These are phyloP conservation scores for Alloascoidea africana DNA, from an alignment of 805 yeast genomes.

Conservation along the genomic window DNA sequence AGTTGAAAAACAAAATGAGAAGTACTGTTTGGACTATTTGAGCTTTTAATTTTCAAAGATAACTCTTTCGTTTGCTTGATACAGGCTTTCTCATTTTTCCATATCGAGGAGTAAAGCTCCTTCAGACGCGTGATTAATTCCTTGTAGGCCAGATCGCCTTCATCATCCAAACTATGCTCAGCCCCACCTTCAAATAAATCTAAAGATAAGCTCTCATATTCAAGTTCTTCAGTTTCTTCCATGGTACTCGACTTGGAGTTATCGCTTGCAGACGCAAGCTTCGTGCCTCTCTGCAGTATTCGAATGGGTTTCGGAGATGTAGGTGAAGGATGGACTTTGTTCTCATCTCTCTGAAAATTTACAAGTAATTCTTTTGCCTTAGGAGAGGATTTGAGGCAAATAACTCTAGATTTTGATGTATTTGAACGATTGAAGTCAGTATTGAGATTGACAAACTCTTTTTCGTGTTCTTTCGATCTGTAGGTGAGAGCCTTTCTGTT, in stretches of 20 bases:
- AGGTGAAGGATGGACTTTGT: neutral
- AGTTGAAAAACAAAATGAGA: neutral
- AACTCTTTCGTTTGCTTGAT: neutral
- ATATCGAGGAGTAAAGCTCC: neutral
- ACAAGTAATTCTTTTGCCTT: too few species aligned
- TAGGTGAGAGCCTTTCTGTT: too few species aligned
- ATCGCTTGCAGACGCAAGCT: too few species aligned
- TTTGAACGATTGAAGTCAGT: too few species aligned
- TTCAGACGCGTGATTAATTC: neutral
- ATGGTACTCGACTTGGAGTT: neutral
- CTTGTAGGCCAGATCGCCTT: constrained; percentile 1
- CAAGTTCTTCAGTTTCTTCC: neutral
- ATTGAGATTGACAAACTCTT: too few species aligned
- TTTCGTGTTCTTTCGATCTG: too few species aligned
- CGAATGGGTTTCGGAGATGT: neutral
- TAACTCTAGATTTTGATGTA: too few species aligned
- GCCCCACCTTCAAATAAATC: too few species aligned
- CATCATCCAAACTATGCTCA: neutral
- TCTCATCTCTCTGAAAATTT: too few species aligned
- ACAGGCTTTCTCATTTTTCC: neutral
- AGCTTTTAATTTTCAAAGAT: neutral
- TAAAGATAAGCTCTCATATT: too few species aligned
- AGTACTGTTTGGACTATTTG: too few species aligned
- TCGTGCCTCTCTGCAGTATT: neutral
- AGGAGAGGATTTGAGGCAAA: too few species aligned